A percentile compares a stretch with the other conserved stretches of the same genome.
These are phyloP conservation scores for Syncephalastrum sp. DNA, from an alignment of 371 early-diverging fungal genomes.

Conservation along the genomic window DNA sequence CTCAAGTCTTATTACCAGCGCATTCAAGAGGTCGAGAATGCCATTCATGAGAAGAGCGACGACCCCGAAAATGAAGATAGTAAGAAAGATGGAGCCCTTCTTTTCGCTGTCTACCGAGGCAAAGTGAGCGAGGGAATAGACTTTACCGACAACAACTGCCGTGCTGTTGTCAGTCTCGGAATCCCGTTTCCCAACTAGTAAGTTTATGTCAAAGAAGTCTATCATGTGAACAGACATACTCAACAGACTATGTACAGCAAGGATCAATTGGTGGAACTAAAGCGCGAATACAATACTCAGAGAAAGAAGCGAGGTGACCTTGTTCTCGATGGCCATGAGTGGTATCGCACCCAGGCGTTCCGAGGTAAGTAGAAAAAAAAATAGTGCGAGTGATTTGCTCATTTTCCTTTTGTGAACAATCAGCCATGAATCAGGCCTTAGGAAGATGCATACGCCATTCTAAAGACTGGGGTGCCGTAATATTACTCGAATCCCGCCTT, in stretches of 20 bases:
- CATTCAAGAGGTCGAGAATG: constrained; percentile 21
- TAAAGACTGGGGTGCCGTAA: constrained; percentile 71
- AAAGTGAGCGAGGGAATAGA: constrained; percentile 96
- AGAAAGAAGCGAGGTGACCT: constrained; percentile 11
- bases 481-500: constrained; percentile 64
- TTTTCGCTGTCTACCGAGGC: constrained; percentile 79
- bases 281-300: constrained; percentile 39
- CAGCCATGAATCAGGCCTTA: constrained; percentile 93
- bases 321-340: constrained; percentile 25
- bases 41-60: not conserved
- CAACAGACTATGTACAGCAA: constrained; percentile 16
- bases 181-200: constrained; percentile 81
- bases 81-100: constrained; percentile 51
- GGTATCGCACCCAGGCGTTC: constrained; percentile 85
- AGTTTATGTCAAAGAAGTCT: not conserved
- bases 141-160: constrained; percentile 84
- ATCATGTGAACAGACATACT: not conserved
- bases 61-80: constrained; percentile 1
- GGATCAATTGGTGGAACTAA: constrained; percentile 38
- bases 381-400: not conserved
- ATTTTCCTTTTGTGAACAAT: not conserved
- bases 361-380: constrained; percentile 33
- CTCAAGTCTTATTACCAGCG: constrained; percentile 45
- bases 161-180: constrained; percentile 91
- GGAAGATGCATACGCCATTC: constrained; percentile 94